Base-by-base conservation (phyloP, 495 filamentous ascomycete species). In the Penicillium subrubescens region DNA sequence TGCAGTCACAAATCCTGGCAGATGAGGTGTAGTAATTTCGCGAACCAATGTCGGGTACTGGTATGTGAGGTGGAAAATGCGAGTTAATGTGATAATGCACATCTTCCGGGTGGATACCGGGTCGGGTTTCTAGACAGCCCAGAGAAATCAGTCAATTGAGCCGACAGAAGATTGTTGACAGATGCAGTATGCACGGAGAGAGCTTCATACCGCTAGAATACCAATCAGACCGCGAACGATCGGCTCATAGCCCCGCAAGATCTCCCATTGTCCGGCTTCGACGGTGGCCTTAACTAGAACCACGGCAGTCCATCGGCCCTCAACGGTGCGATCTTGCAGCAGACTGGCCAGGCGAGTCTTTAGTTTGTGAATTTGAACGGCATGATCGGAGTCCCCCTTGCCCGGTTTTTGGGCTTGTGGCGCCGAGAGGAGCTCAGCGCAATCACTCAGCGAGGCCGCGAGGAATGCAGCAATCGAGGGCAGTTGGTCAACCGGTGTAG, bases 1-100 rank as follows among this genome's bases (percentile, higher is more conserved):
- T 8, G 88, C 82, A 11, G 86, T 87, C 57, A 92, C 83, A 66
- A 92, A 96, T 6, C 82, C 79, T 17, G 91, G 87, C 15, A 97
- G 81, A 19, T 87, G 89, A 11, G 93, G 93, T 4, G 92, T 96
- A 2, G 91, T 93, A 64, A 96, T 90, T 71, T 97, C 93, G 67
- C 93, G 83, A n/a, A 94, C 82, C 25, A 96, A 81, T 19, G 90
- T 93, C 43, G 88, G 90, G 77, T 92, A 90, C 56, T 87, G 86
- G 67, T 92, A 92, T 60, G 91, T 90, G 25, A 94, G 82, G 59
- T 87, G 82, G 81, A 92, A 96, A 60, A 96, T 93, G 66, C 89
- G 89, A 23, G 90, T 91, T 63, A 96, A 71, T 29, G 90, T 86
- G 59, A 95, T 85, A 34, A 96, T 81, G 70, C 82, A 84, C 63